phyloP scores from a whole-genome alignment of 2,329 filamentous ascomycete genomes.

The Alternaria conjuncta region DNA sequence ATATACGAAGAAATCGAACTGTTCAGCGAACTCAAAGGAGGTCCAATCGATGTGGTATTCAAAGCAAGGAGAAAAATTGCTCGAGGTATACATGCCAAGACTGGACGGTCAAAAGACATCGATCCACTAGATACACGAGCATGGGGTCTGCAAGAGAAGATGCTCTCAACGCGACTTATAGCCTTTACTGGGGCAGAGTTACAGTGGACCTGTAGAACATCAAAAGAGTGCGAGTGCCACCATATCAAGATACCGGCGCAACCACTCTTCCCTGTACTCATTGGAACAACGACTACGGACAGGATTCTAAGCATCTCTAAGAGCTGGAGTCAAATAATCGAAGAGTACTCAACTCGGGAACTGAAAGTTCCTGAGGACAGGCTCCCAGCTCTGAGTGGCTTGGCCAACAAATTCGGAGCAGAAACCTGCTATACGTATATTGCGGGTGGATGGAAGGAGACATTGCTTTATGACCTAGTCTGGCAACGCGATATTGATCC shows the following conservation, averaged over 20 bases:
- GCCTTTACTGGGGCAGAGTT: conserved; percentile 4
- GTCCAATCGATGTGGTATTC: neutral
- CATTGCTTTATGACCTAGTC: neutral
- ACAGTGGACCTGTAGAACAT: conserved; percentile 3
- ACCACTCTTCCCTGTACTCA: neutral
- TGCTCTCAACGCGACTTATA: conserved; percentile 4
- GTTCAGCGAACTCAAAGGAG: neutral
- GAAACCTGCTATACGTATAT: neutral
- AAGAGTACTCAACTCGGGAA: neutral
- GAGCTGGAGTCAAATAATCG: neutral
- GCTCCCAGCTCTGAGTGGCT: neutral
- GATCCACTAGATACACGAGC: conserved; percentile 1
- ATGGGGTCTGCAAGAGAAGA: conserved; percentile 3
- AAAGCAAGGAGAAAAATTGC: conserved; percentile 7
- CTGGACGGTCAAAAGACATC: neutral
- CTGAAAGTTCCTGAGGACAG: neutral
- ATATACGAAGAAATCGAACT: neutral
- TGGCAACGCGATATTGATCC: neutral
- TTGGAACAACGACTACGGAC: neutral
- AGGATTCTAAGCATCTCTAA: neutral
- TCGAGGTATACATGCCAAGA: conserved; percentile 1
- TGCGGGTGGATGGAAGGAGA: neutral
- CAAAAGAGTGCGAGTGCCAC: conserved; percentile 2
- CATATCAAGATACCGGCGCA: neutral
- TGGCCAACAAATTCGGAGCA: neutral